These are phyloP conservation scores for Talaromyces nanjingensis DNA, from an alignment of 495 filamentous ascomycete species.

Conservation along the genomic window DNA sequence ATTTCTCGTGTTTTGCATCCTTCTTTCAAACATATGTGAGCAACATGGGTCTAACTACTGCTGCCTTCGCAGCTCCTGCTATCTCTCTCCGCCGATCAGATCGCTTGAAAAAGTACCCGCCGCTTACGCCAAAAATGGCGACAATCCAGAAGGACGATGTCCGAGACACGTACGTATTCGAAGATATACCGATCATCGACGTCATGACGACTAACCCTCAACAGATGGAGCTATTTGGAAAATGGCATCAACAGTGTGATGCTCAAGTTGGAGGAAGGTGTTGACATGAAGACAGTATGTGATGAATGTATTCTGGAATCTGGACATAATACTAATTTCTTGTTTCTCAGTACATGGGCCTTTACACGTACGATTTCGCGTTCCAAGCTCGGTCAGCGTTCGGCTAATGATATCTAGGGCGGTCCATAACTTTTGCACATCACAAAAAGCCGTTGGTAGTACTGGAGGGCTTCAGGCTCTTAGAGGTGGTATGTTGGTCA, in stretches of 20 bases:
- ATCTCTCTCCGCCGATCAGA: background rate
- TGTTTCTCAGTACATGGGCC: constrained; percentile 75
- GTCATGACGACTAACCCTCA: constrained; percentile 11
- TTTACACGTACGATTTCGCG: constrained; percentile 71
- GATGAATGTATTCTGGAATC: background rate
- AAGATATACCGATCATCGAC: constrained; percentile 11
- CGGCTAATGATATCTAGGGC: constrained; percentile 47
- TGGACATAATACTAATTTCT: constrained; percentile 16
- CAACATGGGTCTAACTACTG: background rate
- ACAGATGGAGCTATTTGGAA: constrained; percentile 85
- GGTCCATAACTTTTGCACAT: constrained; percentile 98
- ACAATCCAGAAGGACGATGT: constrained; percentile 76
- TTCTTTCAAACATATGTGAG: background rate
- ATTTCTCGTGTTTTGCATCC: background rate
- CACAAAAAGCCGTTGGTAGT: constrained; percentile 74
- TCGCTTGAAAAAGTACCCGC: background rate
- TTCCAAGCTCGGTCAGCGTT: constrained; percentile 8
- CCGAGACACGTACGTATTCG: constrained; percentile 62
- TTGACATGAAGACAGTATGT: constrained; percentile 84
- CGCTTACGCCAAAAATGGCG: background rate
- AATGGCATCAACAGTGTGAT: constrained; percentile 85
- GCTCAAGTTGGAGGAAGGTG: constrained; percentile 78
- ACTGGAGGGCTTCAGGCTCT: constrained; percentile 52
- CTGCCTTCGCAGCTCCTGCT: background rate
- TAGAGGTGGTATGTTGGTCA: constrained; percentile 61